A percentile compares a stretch with the other conserved stretches of the same genome.
These are phyloP conservation scores for Hapsidospora chrysogenum DNA, from an alignment of 495 filamentous ascomycete species.

Conservation along the genomic window DNA sequence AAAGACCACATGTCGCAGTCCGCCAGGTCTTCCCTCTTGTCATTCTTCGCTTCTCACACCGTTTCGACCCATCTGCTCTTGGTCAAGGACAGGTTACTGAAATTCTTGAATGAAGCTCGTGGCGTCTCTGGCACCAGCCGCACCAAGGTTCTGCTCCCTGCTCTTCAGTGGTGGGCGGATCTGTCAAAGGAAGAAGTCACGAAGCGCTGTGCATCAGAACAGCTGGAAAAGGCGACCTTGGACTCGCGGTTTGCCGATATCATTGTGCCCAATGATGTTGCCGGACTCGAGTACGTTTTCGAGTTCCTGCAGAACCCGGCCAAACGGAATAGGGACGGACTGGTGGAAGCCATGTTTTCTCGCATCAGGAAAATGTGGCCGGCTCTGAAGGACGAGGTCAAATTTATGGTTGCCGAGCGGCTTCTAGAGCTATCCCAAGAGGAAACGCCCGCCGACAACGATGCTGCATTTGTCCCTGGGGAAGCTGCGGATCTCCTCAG, in stretches of 20 bases:
- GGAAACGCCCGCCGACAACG: slow-evolving; percentile 8
- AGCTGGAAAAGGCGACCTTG: slow-evolving; percentile 38
- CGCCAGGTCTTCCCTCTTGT: slow-evolving; percentile 44
- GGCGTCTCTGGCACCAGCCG: slow-evolving; percentile 50
- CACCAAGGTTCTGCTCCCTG: slow-evolving; percentile 50
- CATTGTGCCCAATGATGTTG: slow-evolving; percentile 48
- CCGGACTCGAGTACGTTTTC: slow-evolving; percentile 45
- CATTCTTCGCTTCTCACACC: slow-evolving; percentile 61
- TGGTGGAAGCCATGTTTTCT: slow-evolving; percentile 43
- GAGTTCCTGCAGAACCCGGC: slow-evolving; percentile 32
- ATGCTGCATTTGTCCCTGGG: slow-evolving; percentile 15
- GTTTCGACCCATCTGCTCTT: slow-evolving; percentile 45
- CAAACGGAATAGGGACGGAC: slow-evolving; percentile 22
- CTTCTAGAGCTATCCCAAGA: slow-evolving; percentile 33
- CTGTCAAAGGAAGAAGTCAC: slow-evolving; percentile 21
- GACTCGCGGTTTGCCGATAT: slow-evolving; percentile 43
- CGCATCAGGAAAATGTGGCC: slow-evolving; percentile 55
- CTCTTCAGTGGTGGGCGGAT: slow-evolving; percentile 47
- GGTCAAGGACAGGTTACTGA: slow-evolving; percentile 52
- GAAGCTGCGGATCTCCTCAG: slow-evolving; percentile 52
- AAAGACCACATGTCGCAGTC: slow-evolving; percentile 41
- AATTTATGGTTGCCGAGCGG: slow-evolving; percentile 37
- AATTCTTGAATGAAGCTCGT: slow-evolving; percentile 50
- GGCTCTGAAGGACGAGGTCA: slow-evolving; percentile 45
- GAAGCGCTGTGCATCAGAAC: slow-evolving; percentile 28